These are phyloP conservation scores for Pythium guiyangense DNA, from an alignment of 352 stramenopile genomes.

Conservation along the genomic window DNA sequence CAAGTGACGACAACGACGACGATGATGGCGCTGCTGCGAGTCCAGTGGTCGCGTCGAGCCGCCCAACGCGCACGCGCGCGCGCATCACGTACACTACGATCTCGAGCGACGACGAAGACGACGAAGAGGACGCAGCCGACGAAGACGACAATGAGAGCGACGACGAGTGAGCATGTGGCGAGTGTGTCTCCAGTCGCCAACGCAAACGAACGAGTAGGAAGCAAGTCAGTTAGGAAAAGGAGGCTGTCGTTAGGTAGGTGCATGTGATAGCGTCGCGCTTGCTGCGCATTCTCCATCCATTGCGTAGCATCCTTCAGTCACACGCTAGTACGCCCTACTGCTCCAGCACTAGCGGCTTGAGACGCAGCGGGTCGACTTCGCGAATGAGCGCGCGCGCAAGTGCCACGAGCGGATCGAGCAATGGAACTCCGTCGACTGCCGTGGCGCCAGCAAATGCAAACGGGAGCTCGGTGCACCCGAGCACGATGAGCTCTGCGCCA, in stretches of 20 bases:
- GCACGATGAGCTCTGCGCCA: slow-evolving; percentile 34
- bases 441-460: slow-evolving; percentile 29
- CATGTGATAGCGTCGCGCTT: too few species aligned
- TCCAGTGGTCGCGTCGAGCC: slow-evolving; percentile 19
- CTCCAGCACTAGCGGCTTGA: slow-evolving; percentile 24
- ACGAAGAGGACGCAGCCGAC: slow-evolving; percentile 32
- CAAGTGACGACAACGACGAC: slow-evolving; percentile 11
- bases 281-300: not conserved
- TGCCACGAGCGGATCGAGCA: slow-evolving; percentile 42
- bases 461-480: slow-evolving; percentile 53
- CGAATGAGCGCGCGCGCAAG: slow-evolving; percentile 44
- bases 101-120: slow-evolving; percentile 40
- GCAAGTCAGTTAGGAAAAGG: not conserved
- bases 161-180: slow-evolving; percentile 23
- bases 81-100: slow-evolving; percentile 49
- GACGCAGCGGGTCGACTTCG: slow-evolving; percentile 32
- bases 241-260: not conserved
- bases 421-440: slow-evolving; percentile 26
- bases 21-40: slow-evolving; percentile 5
- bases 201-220: not conserved
- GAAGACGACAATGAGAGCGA: slow-evolving; percentile 54
- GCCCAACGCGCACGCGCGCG: slow-evolving; percentile 30
- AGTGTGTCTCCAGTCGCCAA: too few species aligned
- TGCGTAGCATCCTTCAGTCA: not conserved
- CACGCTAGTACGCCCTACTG: not conserved